Conservation (phyloP, 2,329 filamentous ascomycete species). For the Pseudomassariella vexata region DNA sequence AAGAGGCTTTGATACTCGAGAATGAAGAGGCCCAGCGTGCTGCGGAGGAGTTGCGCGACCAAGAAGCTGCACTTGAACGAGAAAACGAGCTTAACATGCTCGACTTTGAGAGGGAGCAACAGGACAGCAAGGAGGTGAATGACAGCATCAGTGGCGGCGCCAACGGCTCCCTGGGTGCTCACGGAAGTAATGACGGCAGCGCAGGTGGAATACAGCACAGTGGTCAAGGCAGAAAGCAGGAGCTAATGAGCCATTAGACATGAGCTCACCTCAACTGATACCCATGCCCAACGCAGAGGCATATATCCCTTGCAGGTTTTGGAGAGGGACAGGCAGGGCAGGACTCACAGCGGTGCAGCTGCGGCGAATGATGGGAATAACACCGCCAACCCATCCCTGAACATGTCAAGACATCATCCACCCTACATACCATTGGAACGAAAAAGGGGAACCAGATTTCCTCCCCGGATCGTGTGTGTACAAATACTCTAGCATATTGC, state of each 20-base stretch:
- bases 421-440: no score
- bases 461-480: no score
- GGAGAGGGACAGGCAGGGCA: not conserved
- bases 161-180: conserved; percentile 4
- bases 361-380: no score
- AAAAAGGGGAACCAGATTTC: no score
- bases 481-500: no score
- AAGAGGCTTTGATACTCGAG: conserved; percentile 43
- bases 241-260: conserved; percentile 21
- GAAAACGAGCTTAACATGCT: conserved; percentile 33
- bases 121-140: conserved; percentile 18
- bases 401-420: no score
- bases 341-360: no score
- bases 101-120: conserved; percentile 26
- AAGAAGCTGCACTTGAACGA: conserved; percentile 29
- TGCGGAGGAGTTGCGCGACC: conserved; percentile 36
- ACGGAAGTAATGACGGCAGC: conserved; percentile 6
- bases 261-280: not conserved
- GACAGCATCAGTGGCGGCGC: conserved; percentile 7
- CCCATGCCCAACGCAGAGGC: not conserved
- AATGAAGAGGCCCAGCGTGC: conserved; percentile 50
- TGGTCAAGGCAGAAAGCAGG: conserved; percentile 12
- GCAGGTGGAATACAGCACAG: conserved; percentile 11
- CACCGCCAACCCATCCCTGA: no score
- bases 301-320: not conserved